Evolutionary conservation across 2,329 filamentous ascomycete species (phyloP), one percentile per base, ranked within the genome.

Genomic region (Xylariaceae sp.): DNA sequence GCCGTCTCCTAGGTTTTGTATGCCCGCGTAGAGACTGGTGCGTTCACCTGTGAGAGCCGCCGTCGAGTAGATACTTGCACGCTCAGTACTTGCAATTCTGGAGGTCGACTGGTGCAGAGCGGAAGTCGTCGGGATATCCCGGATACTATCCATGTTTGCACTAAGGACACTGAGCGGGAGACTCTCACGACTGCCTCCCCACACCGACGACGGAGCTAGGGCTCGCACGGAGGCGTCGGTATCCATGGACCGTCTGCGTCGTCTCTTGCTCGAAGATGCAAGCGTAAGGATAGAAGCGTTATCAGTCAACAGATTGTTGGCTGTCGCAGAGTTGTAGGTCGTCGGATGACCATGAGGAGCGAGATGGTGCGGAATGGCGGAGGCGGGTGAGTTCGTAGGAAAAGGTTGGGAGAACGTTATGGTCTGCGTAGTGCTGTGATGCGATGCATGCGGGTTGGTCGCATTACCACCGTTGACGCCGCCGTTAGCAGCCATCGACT

Each of bases 271-370:
- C 0, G 89, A 92, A 3, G 89, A 93, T 2, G 90, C 90, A 11
- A 95, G 80, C 0, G 90, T 95, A 61, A 95, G 76, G 66, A 95
- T 92, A 30, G 89, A 93, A 18, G 90, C 90, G 71, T 95, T 90
- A 72, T 95, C 90, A 1, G 88, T 91, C 39, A 93, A 78, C 4
- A 93, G 80, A 67, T 90, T 90, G 74, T 92, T 92, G 55, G 90
- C 89, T 0, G 88, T 93, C 1, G 89, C 89, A n/a, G 82, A 84
- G 54, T 80, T 83, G 73, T 93, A 93, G 0, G 88, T 92, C 4
- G 85, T 83, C 2, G 88, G 88, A 66, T 86, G 82, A 55, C 76
- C 71, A 11, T 68, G 62, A 4, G 68, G 84, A 1, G 79, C 82
- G 34, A 90, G 78, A 73, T 92, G 88, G 2, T 87, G 78, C 2